Conservation (phyloP, 179 eudicot genomes). For the Spergularia azorica region DNA sequence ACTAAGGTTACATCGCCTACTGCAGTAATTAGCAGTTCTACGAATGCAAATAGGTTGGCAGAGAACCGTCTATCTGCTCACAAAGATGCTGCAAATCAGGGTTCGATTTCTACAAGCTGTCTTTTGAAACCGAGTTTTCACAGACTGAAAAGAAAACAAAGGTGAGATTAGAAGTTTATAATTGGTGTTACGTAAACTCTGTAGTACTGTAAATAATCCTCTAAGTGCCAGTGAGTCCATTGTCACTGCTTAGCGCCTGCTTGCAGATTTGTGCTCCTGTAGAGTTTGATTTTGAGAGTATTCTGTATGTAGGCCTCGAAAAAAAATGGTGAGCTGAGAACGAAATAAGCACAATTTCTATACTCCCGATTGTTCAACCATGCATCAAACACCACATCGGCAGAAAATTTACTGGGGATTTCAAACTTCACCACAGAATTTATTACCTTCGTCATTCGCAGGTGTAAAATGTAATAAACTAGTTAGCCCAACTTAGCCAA, state of each 20-base stretch:
- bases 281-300: too few relatives aligned
- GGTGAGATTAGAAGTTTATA: conserved; percentile 19
- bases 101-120: conserved; percentile 36
- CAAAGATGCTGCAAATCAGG: conserved; percentile 34
- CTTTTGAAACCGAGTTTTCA: conserved; percentile 79
- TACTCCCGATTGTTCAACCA: too few relatives aligned
- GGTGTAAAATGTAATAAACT: too few relatives aligned
- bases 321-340: too few relatives aligned
- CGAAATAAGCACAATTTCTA: too few relatives aligned
- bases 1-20: conserved; percentile 42
- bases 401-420: too few relatives aligned
- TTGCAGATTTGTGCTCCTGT: too few relatives aligned
- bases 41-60: conserved; percentile 17
- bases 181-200: conserved; percentile 7
- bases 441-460: too few relatives aligned
- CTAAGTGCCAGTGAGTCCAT: neutral
- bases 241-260: neutral
- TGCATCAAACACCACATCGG: too few relatives aligned
- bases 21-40: conserved; percentile 26
- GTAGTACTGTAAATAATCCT: neutral
- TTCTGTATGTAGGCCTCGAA: too few relatives aligned
- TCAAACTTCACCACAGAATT: too few relatives aligned
- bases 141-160: conserved; percentile 55
- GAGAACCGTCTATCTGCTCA: conserved; percentile 45
- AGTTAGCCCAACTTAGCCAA: too few relatives aligned